These are phyloP conservation scores for Murraya paniculata DNA, from an alignment of 345 rosid genomes.

Conservation along the genomic window DNA sequence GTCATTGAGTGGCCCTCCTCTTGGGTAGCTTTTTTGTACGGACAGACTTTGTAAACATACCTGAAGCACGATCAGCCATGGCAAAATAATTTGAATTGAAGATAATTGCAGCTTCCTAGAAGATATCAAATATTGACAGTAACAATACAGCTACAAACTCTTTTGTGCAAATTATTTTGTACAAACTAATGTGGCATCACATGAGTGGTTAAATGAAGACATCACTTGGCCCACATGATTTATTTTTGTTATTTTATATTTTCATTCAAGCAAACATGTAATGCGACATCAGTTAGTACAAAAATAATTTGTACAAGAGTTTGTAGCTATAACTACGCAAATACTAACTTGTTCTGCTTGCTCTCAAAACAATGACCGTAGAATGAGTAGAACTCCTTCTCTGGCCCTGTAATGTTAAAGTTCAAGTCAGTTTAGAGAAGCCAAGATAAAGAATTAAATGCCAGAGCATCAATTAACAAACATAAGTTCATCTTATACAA, in stretches of 20 bases:
- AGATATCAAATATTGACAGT: not conserved
- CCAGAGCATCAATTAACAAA: constrained; percentile 6
- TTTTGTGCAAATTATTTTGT: too few species aligned
- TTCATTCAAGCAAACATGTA: too few species aligned
- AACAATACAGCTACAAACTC: too few species aligned
- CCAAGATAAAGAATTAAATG: constrained; percentile 17
- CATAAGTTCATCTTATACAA: constrained; percentile 29
- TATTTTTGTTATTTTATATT: too few species aligned
- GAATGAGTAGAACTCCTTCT: constrained; percentile 88
- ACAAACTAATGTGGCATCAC: too few species aligned
- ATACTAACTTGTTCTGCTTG: constrained; percentile 76
- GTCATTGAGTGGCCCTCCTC: constrained; percentile 71
- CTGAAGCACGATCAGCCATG: constrained; percentile 35
- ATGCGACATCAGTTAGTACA: too few species aligned
- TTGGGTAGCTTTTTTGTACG: constrained; percentile 81
- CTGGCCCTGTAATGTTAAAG: constrained; percentile 58
- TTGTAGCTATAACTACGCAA: too few species aligned
- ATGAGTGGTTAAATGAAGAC: too few species aligned
- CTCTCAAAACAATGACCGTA: constrained; percentile 76
- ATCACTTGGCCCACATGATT: too few species aligned
- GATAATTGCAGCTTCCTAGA: constrained; percentile 5
- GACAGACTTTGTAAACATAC: constrained; percentile 93
- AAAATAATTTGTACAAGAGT: too few species aligned
- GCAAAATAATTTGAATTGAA: constrained; percentile 11
- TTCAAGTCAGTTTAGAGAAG: constrained; percentile 23